Conservation (phyloP, 768 basidiomycete species). For the Mycena floridula region DNA sequence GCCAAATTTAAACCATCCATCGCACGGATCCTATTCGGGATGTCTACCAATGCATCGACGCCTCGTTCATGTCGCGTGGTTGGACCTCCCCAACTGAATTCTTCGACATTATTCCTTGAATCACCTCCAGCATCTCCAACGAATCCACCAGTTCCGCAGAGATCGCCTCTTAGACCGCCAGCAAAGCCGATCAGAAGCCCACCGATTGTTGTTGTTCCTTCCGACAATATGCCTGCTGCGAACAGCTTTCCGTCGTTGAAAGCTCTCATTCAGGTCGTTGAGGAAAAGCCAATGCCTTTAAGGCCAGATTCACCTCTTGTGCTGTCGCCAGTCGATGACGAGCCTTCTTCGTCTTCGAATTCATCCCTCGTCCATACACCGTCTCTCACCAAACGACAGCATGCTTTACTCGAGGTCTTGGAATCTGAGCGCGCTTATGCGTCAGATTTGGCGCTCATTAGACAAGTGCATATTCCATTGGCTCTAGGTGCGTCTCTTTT, state of each 20-base stretch:
- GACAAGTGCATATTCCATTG: slow-evolving; percentile 72
- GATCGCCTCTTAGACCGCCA: too few species aligned
- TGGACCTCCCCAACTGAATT: too few species aligned
- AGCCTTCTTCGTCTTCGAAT: slow-evolving; percentile 12
- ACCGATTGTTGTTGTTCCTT: too few species aligned
- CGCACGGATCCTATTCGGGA: too few species aligned
- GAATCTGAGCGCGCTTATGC: slow-evolving; percentile 79
- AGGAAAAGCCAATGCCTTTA: slow-evolving; percentile 7
- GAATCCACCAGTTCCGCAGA: too few species aligned
- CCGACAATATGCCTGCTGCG: too few species aligned
- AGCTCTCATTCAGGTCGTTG: slow-evolving; percentile 8
- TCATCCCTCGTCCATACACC: slow-evolving; percentile 6
- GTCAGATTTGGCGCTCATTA: slow-evolving; percentile 73
- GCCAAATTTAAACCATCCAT: too few species aligned
- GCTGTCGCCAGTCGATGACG: slow-evolving; percentile 18
- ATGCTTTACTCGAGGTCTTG: slow-evolving; percentile 73
- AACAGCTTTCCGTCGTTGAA: slow-evolving; percentile 15
- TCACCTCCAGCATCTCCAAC: too few species aligned
- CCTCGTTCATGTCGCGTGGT: too few species aligned
- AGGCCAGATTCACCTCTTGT: slow-evolving; percentile 5
- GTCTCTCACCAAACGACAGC: slow-evolving; percentile 60
- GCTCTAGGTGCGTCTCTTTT: slow-evolving; percentile 53
- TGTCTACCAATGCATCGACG: too few species aligned
- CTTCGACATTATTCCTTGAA: too few species aligned
- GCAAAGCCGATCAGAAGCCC: too few species aligned